Percentiles rank a stretch among this genome's conserved stretches.
Conservation (phyloP, 805 yeast genomes). For the Candida khao-thaluensis region DNA sequence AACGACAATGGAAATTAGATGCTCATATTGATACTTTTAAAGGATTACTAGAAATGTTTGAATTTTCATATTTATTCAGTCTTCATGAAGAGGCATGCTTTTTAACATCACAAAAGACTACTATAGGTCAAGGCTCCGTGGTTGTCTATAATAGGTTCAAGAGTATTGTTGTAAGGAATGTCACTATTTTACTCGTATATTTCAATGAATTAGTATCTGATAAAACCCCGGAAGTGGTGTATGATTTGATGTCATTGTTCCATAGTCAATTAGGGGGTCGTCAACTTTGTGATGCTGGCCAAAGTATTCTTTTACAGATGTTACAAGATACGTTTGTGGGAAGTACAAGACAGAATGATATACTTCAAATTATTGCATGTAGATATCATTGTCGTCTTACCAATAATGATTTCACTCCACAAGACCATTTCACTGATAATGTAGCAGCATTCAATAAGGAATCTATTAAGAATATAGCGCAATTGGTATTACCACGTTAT, state of each 20-base stretch:
- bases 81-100: slow-evolving; percentile 52
- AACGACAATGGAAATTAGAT: slow-evolving; percentile 34
- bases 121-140: slow-evolving; percentile 44
- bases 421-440: slow-evolving; percentile 56
- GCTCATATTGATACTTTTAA: not conserved
- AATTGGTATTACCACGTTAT: slow-evolving; percentile 56
- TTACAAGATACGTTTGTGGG: slow-evolving; percentile 46
- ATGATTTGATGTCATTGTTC: slow-evolving; percentile 50
- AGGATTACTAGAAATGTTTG: slow-evolving; percentile 12
- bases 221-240: not conserved
- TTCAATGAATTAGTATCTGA: slow-evolving; percentile 15
- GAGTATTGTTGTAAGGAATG: slow-evolving; percentile 41
- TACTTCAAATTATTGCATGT: slow-evolving; percentile 78
- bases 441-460: slow-evolving; percentile 26
- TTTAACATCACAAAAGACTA: slow-evolving; percentile 33
- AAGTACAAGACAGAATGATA: slow-evolving; percentile 56
- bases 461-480: slow-evolving; percentile 38
- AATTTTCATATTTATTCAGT: slow-evolving; percentile 48
- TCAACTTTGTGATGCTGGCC: slow-evolving; percentile 63
- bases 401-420: slow-evolving; percentile 59
- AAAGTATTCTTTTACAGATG: slow-evolving; percentile 61
- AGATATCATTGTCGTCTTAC: slow-evolving; percentile 67
- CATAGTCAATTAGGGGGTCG: slow-evolving; percentile 75
- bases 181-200: slow-evolving; percentile 40
- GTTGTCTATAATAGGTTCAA: slow-evolving; percentile 46